Evolutionary conservation across 202 grass and related monocot genomes (phyloP), one percentile per base, ranked within the genome.

Genomic region (Dendrocalamus latiflorus): DNA sequence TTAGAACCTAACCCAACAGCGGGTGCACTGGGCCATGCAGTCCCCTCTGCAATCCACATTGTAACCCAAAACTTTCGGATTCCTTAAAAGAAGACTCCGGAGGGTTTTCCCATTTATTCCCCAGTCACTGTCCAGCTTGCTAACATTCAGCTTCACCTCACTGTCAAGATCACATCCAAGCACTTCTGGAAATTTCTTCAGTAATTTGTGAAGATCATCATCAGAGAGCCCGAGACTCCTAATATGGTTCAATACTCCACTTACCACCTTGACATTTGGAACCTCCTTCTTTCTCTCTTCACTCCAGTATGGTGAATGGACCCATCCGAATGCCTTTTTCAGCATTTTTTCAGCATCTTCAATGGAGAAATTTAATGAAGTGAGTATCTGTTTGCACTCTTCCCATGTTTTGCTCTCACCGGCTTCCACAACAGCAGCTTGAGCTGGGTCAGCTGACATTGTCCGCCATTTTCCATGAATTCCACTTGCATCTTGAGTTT

Each of bases 131-230:
- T 92, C 96, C 71, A 98, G 81, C 45, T 91, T 85, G 79, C 80
- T 70, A 1, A 98, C 83, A 85, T 95, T 95, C 33, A 70, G 77
- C 62, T 87, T 90, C 65, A 98, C 79, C 92, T 95, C 96, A 11
- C 81, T 49, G 16, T 91, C 85, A 25, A 98, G 82, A 65, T 85
- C 85, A 37, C 96, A 98, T 49, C 96, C 96, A 34, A 98, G 93
- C 37, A 95, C 96, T 65, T 98, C 95, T 3, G 96, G 93, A 22
- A 98, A 95, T 36, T 98, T 98, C 87, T 92, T 98, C 22, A 98
- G 86, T 61, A 98, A 74, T 80, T 95, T 98, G 76, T 87, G 43
- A 51, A 95, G 87, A 54, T 98, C 91, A 10, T 90, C 89, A 2
- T 95, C 83, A 2, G 89, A 93, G 65, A 95, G 89, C 12, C 93